Conservation (phyloP, 2,329 filamentous ascomycete species). For the Scortechinia acanthostroma region DNA sequence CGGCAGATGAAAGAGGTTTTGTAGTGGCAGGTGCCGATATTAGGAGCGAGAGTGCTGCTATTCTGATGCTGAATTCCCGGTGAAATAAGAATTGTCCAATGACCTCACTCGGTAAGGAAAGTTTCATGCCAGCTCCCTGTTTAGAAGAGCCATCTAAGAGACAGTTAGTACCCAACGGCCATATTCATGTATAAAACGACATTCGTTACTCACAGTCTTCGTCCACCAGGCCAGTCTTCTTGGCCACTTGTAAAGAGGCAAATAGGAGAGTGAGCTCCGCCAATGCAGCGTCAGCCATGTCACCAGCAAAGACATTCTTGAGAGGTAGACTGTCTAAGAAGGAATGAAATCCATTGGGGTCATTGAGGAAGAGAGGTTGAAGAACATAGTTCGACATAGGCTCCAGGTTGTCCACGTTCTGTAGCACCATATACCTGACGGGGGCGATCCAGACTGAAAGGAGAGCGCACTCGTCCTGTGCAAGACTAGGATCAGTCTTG, state of each 20-base stretch:
- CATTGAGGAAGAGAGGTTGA: constrained; percentile 19
- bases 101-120: neutral
- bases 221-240: neutral
- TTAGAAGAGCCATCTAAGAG: too few species aligned
- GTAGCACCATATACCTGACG: constrained; percentile 21
- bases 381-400: constrained; percentile 22
- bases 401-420: constrained; percentile 22
- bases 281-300: neutral
- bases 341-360: constrained; percentile 17
- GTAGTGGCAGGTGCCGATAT: neutral
- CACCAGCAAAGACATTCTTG: neutral
- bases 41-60: neutral
- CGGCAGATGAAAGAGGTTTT: neutral
- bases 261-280: neutral
- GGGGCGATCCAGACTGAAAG: constrained; percentile 23
- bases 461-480: constrained; percentile 8
- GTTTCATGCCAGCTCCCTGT: too few species aligned
- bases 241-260: neutral
- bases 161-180: neutral
- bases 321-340: neutral
- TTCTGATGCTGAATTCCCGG: neutral
- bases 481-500: constrained; percentile 8
- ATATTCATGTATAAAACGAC: too few species aligned
- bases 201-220: neutral
- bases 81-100: neutral